Evolutionary conservation across 305 asterid genomes (phyloP).

Genomic region (Solanum hybrid): DNA sequence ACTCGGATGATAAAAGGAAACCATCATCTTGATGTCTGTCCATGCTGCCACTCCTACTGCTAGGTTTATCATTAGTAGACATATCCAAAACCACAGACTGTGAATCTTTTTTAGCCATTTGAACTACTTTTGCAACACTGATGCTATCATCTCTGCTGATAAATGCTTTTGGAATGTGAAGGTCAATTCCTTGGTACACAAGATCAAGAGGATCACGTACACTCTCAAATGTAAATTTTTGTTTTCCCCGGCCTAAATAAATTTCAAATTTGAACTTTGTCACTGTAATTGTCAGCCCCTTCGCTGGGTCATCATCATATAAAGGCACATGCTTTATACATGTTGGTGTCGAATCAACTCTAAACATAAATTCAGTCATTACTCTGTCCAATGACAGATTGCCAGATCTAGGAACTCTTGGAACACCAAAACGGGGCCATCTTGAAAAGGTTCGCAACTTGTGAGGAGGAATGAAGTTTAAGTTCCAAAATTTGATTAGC

Average conservation of each 20-base stretch:
- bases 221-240: conserved; percentile 80
- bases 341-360: conserved; percentile 85
- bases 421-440: conserved; percentile 97
- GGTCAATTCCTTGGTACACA: conserved; percentile 93
- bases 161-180: conserved; percentile 85
- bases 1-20: conserved; percentile 83
- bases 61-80: conserved; percentile 45
- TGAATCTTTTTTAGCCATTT: conserved; percentile 62
- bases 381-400: conserved; percentile 92
- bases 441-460: conserved; percentile 86
- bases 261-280: conserved; percentile 73
- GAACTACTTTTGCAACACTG: conserved; percentile 67
- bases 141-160: conserved; percentile 62
- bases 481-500: conserved; percentile 82
- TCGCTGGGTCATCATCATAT: conserved; percentile 93
- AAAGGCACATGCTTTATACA: conserved; percentile 77
- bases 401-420: conserved; percentile 92
- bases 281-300: conserved; percentile 80
- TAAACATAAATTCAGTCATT: conserved; percentile 95
- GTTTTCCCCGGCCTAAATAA: conserved; percentile 76
- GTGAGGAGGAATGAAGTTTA: conserved; percentile 87
- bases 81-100: conserved; percentile 60
- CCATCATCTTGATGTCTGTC: conserved; percentile 92
- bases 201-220: conserved; percentile 84
- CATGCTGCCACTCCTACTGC: conserved; percentile 30